Conservation (phyloP, 192 early-diverging fungal species). For the Coemansia sp. region DNA sequence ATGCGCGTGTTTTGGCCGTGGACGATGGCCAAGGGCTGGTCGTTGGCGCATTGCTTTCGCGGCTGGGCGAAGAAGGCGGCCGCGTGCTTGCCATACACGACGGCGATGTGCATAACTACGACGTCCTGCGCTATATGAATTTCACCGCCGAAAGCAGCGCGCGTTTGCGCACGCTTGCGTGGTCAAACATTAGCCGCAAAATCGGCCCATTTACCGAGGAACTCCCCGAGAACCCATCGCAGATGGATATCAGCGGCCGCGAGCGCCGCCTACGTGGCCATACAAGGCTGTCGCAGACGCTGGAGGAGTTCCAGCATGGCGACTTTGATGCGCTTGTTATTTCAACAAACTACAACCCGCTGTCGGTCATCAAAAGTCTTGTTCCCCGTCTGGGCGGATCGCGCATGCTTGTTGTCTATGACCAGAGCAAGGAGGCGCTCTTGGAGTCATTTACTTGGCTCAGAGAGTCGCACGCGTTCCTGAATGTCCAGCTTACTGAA, state of each 20-base stretch:
- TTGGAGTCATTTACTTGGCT: constrained; percentile 68
- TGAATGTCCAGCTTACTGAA: constrained; percentile 88
- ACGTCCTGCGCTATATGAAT: constrained; percentile 78
- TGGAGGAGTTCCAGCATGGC: constrained; percentile 59
- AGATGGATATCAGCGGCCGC: constrained; percentile 58
- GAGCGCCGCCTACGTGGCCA: constrained; percentile 60
- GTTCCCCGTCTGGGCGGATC: constrained; percentile 79
- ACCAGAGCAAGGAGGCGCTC: constrained; percentile 66
- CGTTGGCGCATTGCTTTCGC: constrained; percentile 76
- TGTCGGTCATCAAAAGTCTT: constrained; percentile 73
- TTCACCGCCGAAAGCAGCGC: constrained; percentile 58
- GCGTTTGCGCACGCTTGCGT: constrained; percentile 68
- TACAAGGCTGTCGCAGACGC: constrained; percentile 53
- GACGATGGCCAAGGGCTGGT: constrained; percentile 94
- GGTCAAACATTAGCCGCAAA: constrained; percentile 67
- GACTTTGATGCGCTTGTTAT: constrained; percentile 79
- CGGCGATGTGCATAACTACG: constrained; percentile 71
- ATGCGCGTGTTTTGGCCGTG: constrained; percentile 72
- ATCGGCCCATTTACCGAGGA: constrained; percentile 61
- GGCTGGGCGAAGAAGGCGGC: constrained; percentile 68
- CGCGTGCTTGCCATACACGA: constrained; percentile 74
- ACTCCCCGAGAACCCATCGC: constrained; percentile 53
- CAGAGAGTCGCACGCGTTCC: constrained; percentile 65
- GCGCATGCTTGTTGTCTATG: constrained; percentile 84
- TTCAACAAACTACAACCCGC: constrained; percentile 75